Base-by-base conservation (phyloP, 2,329 filamentous ascomycete genomes). In the Trichoderma sp. region DNA sequence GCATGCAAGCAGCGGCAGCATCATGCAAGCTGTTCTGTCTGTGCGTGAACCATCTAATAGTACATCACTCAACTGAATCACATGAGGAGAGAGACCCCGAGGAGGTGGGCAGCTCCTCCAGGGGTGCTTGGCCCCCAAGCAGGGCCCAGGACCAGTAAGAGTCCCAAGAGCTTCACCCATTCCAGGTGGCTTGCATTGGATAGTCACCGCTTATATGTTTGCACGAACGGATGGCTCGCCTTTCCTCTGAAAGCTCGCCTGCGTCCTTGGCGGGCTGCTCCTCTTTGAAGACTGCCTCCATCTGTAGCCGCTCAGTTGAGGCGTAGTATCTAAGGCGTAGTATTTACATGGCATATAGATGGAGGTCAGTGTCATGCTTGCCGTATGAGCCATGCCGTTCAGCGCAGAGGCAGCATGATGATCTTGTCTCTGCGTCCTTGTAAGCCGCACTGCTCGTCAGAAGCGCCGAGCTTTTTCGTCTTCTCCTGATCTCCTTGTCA, bases 171-270 rank as follows among this genome's bases (percentile, higher is more conserved):
- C 16, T 24, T 49, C 51, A 18, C 21, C 16, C 24, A 16, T 18
- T 32, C 2, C 34, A 64, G 6, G 46, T 55, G 49, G 60, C 60
- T 64, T 43, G 11, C 60, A 34, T 43, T n/a, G 18, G 54, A 64
- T 64, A 55, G 60, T 32, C 60, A n/a, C 32, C 34, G 49, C 49
- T 54, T 52, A 18, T 11, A n/a, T 1, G 60, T 55, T 64, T 64
- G 60, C 34, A 16, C 32, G 14, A 24, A 34, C 21, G 16, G 49
- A 24, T 26, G 18, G 37, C n/a, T 55, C 18, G 28, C 43, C 32
- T 61, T n/a, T 46, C n/a, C n/a, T 34, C 37, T 30, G 26, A 18
- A 39, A 54, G 10, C 49, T 10, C 46, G 28, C 24, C 49, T 3
- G 26, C 24, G 32, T 64, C 2, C 24, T 13, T 43, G 34, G 37